Percentiles rank a stretch among this genome's conserved stretches.
Conservation (phyloP, 306 rosid species). For the Parietaria judaica region DNA sequence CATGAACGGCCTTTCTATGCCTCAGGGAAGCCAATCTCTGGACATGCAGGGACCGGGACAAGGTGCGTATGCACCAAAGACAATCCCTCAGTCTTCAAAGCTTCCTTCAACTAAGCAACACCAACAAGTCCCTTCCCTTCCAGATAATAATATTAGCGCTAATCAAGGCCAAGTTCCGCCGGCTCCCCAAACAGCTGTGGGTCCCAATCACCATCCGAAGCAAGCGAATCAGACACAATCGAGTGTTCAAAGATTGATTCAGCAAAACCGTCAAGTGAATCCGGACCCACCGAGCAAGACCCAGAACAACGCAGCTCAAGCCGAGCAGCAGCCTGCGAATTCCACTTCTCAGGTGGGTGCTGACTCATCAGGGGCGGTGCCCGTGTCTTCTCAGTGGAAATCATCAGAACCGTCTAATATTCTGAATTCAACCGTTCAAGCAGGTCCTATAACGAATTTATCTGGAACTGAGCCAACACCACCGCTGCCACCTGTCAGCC, state of each 20-base stretch:
- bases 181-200: conserved; percentile 25
- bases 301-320: conserved; percentile 50
- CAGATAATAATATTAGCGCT: conserved; percentile 36
- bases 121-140: conserved; percentile 48
- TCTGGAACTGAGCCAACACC: conserved; percentile 44
- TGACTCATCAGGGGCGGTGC: conserved; percentile 38
- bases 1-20: conserved; percentile 61
- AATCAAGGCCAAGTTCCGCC: conserved; percentile 50
- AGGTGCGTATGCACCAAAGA: conserved; percentile 54
- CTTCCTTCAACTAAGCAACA: conserved; percentile 55
- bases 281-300: conserved; percentile 47
- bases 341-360: conserved; percentile 41
- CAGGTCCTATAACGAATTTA: conserved; percentile 45
- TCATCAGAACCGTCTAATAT: conserved; percentile 53
- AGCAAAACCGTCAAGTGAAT: conserved; percentile 49
- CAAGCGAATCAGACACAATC: conserved; percentile 59
- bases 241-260: conserved; percentile 53
- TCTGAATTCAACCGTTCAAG: conserved; percentile 39
- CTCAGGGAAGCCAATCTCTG: conserved; percentile 69
- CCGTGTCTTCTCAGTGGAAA: conserved; percentile 61
- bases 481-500: conserved; percentile 37
- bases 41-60: conserved; percentile 87
- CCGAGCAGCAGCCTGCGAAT: conserved; percentile 53
- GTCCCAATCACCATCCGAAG: conserved; percentile 56
- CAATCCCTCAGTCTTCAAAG: conserved; percentile 53